Conservation (phyloP, 805 yeast species). For the Ogataea salicorniae region DNA sequence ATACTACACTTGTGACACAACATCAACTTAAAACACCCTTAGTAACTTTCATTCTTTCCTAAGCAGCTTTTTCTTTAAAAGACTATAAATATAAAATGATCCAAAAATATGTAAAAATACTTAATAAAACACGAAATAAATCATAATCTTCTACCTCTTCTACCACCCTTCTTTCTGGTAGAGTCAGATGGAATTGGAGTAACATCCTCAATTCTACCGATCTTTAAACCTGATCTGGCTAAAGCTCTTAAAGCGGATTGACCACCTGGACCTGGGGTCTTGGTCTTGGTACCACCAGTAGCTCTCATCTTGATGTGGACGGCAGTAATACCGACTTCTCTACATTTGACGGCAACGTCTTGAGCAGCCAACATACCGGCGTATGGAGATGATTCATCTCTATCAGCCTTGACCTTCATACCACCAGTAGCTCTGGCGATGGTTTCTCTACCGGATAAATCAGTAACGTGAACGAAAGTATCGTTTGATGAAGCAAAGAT, state of each 20-base stretch:
- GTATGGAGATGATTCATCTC: conserved; percentile 99
- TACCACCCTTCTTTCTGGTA: conserved; percentile 99
- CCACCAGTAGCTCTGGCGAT: conserved; percentile 99
- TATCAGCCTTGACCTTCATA: conserved; percentile 99
- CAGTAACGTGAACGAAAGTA: conserved; percentile 99
- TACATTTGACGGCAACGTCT: conserved; percentile 98
- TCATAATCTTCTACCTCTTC: conserved; percentile 99
- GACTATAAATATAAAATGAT: background rate
- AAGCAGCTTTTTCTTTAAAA: background rate
- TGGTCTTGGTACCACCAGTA: conserved; percentile 99
- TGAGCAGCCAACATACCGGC: conserved; percentile 99
- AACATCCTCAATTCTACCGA: conserved; percentile 99
- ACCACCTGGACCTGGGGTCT: conserved; percentile 99
- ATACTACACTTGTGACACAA: conserved; percentile 8
- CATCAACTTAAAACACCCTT: background rate
- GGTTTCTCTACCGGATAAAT: conserved; percentile 99
- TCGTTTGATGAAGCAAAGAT: conserved; percentile 99
- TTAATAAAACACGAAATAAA: conserved; percentile 5
- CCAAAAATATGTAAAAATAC: background rate
- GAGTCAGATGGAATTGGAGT: conserved; percentile 99
- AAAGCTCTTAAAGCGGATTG: conserved; percentile 98
- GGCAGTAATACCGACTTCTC: conserved; percentile 99
- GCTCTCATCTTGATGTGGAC: conserved; percentile 99
- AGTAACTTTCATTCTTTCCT: no score
- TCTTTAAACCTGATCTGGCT: conserved; percentile 99